These are phyloP conservation scores for Cladophialophora chaetospira DNA, from an alignment of 2,329 filamentous ascomycete species.

Conservation along the genomic window DNA sequence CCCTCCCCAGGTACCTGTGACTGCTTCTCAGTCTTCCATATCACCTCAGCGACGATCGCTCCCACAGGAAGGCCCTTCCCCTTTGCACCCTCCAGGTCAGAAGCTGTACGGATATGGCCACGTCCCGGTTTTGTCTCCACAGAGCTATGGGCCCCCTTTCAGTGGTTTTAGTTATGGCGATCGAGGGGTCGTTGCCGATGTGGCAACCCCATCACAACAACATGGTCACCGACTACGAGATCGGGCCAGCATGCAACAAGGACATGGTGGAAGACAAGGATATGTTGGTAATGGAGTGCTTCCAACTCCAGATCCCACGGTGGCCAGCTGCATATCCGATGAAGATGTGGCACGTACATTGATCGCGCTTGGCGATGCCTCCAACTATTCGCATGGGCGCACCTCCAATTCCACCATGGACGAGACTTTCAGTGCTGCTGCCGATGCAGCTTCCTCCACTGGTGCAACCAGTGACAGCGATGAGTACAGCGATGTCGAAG, in stretches of 20 bases:
- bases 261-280: constrained; percentile 49
- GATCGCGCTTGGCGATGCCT: constrained; percentile 92
- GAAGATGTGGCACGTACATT: constrained; percentile 97
- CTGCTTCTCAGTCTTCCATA: constrained; percentile 95
- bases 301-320: constrained; percentile 94
- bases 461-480: constrained; percentile 80
- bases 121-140: constrained; percentile 74
- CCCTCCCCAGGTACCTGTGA: constrained; percentile 87
- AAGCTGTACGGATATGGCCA: constrained; percentile 66
- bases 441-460: constrained; percentile 80
- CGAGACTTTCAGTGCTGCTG: constrained; percentile 87
- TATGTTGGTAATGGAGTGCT: constrained; percentile 64
- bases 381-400: constrained; percentile 88
- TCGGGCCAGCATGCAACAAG: constrained; percentile 41
- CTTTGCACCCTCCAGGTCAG: constrained; percentile 74
- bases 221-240: constrained; percentile 67
- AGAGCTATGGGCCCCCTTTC: constrained; percentile 66
- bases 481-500: constrained; percentile 61
- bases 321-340: constrained; percentile 94
- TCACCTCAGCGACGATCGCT: constrained; percentile 84
- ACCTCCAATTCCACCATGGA: constrained; percentile 92
- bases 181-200: constrained; percentile 29
- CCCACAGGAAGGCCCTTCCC: constrained; percentile 69
- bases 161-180: constrained; percentile 38
- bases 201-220: constrained; percentile 43